These are phyloP conservation scores for Candida gorgasii DNA, from an alignment of 805 yeast species.

Conservation along the genomic window DNA sequence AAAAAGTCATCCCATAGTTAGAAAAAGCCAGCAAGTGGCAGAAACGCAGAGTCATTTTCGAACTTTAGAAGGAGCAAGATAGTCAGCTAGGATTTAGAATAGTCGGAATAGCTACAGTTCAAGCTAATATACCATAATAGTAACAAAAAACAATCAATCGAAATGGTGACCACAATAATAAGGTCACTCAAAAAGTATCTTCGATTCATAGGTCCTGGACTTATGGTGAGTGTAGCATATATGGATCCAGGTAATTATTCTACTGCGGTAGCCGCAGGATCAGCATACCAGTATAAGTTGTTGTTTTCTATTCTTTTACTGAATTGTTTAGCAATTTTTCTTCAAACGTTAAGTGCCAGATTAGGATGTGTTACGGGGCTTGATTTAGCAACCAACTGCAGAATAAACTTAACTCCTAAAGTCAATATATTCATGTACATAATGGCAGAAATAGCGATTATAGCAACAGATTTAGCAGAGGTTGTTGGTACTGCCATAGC, in stretches of 20 bases:
- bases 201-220: slow-evolving; percentile 79
- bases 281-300: slow-evolving; percentile 70
- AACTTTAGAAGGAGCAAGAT: not conserved
- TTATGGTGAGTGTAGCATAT: slow-evolving; percentile 86
- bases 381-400: slow-evolving; percentile 84
- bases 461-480: slow-evolving; percentile 92
- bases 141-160: not conserved
- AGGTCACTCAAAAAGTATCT: slow-evolving; percentile 14
- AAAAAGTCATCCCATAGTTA: not conserved
- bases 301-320: slow-evolving; percentile 72
- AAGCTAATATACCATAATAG: too few relatives aligned
- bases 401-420: slow-evolving; percentile 66
- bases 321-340: slow-evolving; percentile 79
- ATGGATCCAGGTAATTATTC: slow-evolving; percentile 95
- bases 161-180: slow-evolving; percentile 1
- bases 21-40: not conserved
- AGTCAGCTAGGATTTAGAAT: too few relatives aligned
- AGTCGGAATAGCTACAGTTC: too few relatives aligned
- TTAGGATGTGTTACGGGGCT: slow-evolving; percentile 88
- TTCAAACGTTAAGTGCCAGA: slow-evolving; percentile 82
- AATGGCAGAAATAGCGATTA: slow-evolving; percentile 82
- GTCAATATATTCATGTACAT: slow-evolving; percentile 62
- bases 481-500: slow-evolving; percentile 93
- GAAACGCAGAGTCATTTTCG: not conserved
- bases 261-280: slow-evolving; percentile 88